Evolutionary conservation across 1,284 basidiomycete genomes (phyloP).

Genomic region (Cryptococcus sp.): DNA sequence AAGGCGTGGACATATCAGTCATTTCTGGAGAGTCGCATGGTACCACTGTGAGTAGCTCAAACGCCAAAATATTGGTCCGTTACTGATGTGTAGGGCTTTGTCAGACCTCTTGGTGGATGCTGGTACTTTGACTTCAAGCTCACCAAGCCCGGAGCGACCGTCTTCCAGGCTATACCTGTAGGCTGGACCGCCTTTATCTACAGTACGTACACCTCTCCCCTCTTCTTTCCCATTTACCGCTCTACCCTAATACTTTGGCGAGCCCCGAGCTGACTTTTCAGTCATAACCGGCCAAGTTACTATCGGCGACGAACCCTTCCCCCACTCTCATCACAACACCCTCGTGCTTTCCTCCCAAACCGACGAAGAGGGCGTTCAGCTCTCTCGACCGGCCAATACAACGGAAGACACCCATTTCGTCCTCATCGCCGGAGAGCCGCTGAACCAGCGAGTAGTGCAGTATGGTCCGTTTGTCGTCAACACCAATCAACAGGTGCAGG

Average conservation of each 20-base stretch:
- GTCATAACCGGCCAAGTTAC: constrained; percentile 60
- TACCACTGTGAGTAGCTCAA: constrained; percentile 45
- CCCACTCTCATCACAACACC: constrained; percentile 64
- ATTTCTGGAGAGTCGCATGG: constrained; percentile 85
- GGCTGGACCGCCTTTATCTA: constrained; percentile 82
- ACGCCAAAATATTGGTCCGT: not conserved
- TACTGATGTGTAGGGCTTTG: constrained; percentile 58
- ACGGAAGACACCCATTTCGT: constrained; percentile 62
- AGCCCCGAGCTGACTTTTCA: too few species aligned
- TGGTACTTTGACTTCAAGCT: constrained; percentile 86
- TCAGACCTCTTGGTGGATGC: constrained; percentile 82
- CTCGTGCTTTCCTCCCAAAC: constrained; percentile 52
- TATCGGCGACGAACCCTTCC: constrained; percentile 48
- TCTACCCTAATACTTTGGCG: too few species aligned
- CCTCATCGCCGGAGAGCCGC: constrained; percentile 78
- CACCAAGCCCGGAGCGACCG: constrained; percentile 56
- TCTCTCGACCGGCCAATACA: constrained; percentile 33
- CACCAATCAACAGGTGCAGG: constrained; percentile 67
- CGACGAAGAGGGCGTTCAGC: constrained; percentile 39
- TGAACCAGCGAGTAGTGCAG: constrained; percentile 81
- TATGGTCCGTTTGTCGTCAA: constrained; percentile 65
- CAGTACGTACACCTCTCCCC: constrained; percentile 52
- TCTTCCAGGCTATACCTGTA: constrained; percentile 79
- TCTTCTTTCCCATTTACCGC: too few species aligned
- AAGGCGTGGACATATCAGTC: constrained; percentile 73